A percentile compares a stretch with the other conserved stretches of the same genome.
These are phyloP conservation scores for Priceomyces haplophilus DNA, from an alignment of 805 yeast species.

Conservation along the genomic window DNA sequence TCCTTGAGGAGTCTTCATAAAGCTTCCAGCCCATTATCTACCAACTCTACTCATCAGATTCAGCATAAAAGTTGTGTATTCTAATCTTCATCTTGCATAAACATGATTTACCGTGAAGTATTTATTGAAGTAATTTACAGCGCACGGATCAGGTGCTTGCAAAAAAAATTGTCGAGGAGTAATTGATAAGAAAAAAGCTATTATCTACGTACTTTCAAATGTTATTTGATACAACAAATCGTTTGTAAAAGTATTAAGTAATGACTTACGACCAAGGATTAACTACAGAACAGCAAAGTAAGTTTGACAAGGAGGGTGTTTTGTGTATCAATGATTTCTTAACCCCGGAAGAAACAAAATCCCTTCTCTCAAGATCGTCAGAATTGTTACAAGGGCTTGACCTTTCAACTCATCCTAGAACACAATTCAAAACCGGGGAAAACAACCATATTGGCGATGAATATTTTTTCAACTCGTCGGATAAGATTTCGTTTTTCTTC, in stretches of 20 bases:
- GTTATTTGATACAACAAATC: not conserved
- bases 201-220: too few species aligned
- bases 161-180: not conserved
- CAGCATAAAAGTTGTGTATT: too few species aligned
- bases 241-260: not conserved
- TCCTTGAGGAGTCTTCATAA: too few species aligned
- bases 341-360: constrained; percentile 34
- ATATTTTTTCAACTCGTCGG: constrained; percentile 66
- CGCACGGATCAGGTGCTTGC: not conserved
- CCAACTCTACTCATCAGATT: too few species aligned
- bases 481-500: constrained; percentile 65
- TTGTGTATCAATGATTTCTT: constrained; percentile 58
- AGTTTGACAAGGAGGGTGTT: constrained; percentile 57
- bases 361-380: constrained; percentile 43
- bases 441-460: constrained; percentile 68
- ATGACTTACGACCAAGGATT: constrained; percentile 19
- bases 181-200: not conserved
- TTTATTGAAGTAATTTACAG: too few species aligned
- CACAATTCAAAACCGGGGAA: constrained; percentile 62
- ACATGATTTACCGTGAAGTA: too few species aligned
- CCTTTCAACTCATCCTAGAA: constrained; percentile 58
- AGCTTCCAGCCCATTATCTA: too few species aligned
- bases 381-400: constrained; percentile 49
- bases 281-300: constrained; percentile 47
- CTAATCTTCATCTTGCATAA: too few species aligned